phyloP scores from a whole-genome alignment of 768 basidiomycete genomes.

The Auricularia heimuer region DNA sequence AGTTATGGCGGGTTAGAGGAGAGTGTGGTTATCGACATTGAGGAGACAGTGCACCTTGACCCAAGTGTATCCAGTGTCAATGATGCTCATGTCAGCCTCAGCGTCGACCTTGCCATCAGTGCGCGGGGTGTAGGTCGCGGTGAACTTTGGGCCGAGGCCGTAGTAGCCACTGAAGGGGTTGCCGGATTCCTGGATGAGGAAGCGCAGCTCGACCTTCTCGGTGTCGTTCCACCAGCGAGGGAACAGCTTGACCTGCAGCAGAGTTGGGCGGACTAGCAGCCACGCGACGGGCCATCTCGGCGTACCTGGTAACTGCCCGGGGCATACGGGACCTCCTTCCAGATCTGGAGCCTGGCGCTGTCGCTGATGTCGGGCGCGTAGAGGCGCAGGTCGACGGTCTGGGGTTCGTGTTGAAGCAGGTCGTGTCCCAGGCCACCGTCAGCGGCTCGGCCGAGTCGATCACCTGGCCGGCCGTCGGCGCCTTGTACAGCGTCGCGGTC shows the following conservation, averaged over 20 bases:
- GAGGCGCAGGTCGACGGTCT: conserved; percentile 58
- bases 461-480: conserved; percentile 38
- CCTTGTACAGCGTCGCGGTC: conserved; percentile 36
- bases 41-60: conserved; percentile 3
- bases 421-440: conserved; percentile 52
- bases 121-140: conserved; percentile 45
- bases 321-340: conserved; percentile 40
- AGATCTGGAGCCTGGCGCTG: conserved; percentile 43
- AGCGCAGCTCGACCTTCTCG: conserved; percentile 37
- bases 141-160: conserved; percentile 62
- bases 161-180: conserved; percentile 41
- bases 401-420: conserved; percentile 34
- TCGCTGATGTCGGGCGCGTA: conserved; percentile 35
- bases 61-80: conserved; percentile 30
- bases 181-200: conserved; percentile 46
- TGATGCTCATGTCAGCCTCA: conserved; percentile 32
- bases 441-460: conserved; percentile 41
- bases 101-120: conserved; percentile 29
- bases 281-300: background rate
- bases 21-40: background rate
- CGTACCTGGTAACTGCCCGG: conserved; percentile 34
- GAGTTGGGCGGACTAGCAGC: background rate
- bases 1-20: background rate
- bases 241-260: conserved; percentile 31
- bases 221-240: conserved; percentile 69